Evolutionary conservation across 805 yeast genomes (phyloP), one percentile per base, ranked within the genome.

Genomic region (Kazachstania kunashirensis): DNA sequence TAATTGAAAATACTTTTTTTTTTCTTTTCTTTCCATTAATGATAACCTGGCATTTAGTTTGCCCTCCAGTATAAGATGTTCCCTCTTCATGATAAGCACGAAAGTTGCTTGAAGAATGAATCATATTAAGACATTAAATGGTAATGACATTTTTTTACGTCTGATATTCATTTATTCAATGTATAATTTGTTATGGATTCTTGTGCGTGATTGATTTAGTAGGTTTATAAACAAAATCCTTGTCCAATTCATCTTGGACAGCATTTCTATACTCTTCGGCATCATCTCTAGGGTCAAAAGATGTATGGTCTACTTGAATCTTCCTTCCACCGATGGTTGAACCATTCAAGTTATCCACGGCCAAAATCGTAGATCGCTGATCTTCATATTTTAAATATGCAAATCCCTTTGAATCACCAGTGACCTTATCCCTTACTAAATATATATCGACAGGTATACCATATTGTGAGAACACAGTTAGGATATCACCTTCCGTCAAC

Each of bases 291-390:
- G 79, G 71, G 40, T 67, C 71, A 52, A 70, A 82, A 40, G 71
- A 66, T 3, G 77, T 72, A 62, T 84, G 95, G 51, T 84, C 94
- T 1, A 85, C 92, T 39, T 72, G 63, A 2, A 79, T 46, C 8
- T 43, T 36, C 24, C 71, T 56, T 8, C 78, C 84, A 29, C 70
- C 66, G 1, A 83, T 42, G 19, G 52, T 61, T 1, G 66, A 55
- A 1, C 95, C 95, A 53, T 84, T 84, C 44, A 89, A 65, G 53
- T 89, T 89, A 58, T 89, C 97, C 3, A 89, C 78, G 0, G 96
- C 95, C 19, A 89, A 63, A 0, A 84, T 71, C 14, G 94, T 76
- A 2, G 94, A 80, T 34, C 81, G 64, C 57, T 77, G 84, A 47
- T 83, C 84, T 46, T 80, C 89, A 50, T 84, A 89, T 56, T 84